Evolutionary conservation across 148 eudicot genomes (phyloP).

Genomic region (Cornus florida): DNA sequence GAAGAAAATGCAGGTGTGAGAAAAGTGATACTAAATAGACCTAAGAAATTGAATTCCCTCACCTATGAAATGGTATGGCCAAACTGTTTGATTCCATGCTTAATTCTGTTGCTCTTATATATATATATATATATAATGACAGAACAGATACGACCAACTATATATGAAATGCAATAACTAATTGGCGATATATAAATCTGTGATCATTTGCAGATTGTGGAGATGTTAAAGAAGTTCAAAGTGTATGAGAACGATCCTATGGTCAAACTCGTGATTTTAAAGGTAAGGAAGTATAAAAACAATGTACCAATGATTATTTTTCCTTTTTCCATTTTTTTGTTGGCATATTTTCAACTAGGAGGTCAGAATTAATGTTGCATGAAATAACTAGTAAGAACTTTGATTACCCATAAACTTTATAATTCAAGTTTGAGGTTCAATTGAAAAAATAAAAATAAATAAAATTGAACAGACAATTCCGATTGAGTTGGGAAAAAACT

Average conservation of each 20-base stretch:
- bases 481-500: no score
- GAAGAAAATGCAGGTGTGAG: slow-evolving; percentile 15
- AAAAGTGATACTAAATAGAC: slow-evolving; percentile 22
- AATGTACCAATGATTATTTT: background rate
- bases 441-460: no score
- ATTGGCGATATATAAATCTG: no score
- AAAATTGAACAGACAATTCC: no score
- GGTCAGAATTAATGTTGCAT: no score
- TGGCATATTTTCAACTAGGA: no score
- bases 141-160: no score
- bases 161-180: no score
- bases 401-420: no score
- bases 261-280: slow-evolving; percentile 7
- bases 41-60: slow-evolving; percentile 21
- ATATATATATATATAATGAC: background rate
- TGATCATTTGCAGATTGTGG: background rate
- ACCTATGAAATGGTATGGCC: slow-evolving; percentile 22
- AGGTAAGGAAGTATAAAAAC: background rate
- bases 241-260: slow-evolving; percentile 4
- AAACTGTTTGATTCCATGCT: background rate
- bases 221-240: background rate
- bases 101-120: slow-evolving; percentile 6
- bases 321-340: no score
- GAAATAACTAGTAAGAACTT: no score
- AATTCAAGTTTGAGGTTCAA: no score